Base-by-base conservation (phyloP, 164 flowering plant genomes). In the Chimonanthus praecox region DNA sequence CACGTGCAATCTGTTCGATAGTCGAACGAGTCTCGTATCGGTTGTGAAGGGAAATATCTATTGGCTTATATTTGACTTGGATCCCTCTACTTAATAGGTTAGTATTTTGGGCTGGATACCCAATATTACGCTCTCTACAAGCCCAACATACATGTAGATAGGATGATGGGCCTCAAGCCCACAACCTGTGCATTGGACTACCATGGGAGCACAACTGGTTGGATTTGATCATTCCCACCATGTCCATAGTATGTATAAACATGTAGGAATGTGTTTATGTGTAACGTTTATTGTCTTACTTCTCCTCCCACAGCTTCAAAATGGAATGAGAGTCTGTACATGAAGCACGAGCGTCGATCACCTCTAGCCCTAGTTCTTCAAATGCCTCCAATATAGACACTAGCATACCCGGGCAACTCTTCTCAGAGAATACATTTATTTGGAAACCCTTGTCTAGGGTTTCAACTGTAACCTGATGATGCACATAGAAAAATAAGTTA, bases 341-440 rank as follows among this genome's bases (percentile, higher is more conserved):
- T 64, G 95, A 86, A 86, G 85, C 89, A 80, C 86, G 85, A 75
- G 97, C 97, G 70, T 92, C 90, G 16, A 85, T 82, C 64, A 92
- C 91, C 68, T 81, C 84, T 7, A 92, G 91, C 0, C 95, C 93
- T 70, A 92, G 80, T 68, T 86, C 92, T n/a, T 92, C 95, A 74
- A 92, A 90, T 3, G 88, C 89, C 78, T 90, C 91, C 47, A 92
- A 77, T 70, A 90, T 82, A 18, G 85, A 84, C 5, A 88, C 88
- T 9, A 92, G 92, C 87, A 90, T 75, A 18, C 94, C 97, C 0
- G 89, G 90, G 70, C 85, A 81, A 76, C 84, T 84, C 74, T 75
- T 83, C 58, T 85, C 87, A 20, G 84, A 85, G 3, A 77, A 83
- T 62, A 92, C 90, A 73, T 87, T 89, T 7, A 92, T 82, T 33